Evolutionary conservation across 2,329 filamentous ascomycete genomes (phyloP).

Genomic region (Epichloe gansuensis): DNA sequence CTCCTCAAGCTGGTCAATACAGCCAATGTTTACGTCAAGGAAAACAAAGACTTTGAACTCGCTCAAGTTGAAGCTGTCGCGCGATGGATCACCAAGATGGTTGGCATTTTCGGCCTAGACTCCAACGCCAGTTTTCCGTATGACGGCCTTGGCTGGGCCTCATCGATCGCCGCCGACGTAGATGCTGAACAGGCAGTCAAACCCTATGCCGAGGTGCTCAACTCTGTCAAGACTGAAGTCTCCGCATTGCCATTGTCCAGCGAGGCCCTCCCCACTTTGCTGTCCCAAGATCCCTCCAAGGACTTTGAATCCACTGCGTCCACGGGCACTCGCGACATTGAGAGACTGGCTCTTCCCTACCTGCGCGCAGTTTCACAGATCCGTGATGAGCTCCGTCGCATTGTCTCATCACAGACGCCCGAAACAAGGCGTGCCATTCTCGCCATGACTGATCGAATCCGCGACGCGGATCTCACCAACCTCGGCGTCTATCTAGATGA

Average conservation of each 20-base stretch:
- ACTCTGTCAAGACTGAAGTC: constrained; percentile 34
- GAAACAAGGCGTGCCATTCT: constrained; percentile 61
- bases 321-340: constrained; percentile 36
- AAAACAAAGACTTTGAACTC: constrained; percentile 34
- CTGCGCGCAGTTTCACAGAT: constrained; percentile 41
- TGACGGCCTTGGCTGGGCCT: constrained; percentile 44
- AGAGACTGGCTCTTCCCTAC: constrained; percentile 43
- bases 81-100: constrained; percentile 70
- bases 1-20: constrained; percentile 68
- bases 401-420: constrained; percentile 34
- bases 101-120: constrained; percentile 76
- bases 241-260: constrained; percentile 36
- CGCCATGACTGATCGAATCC: constrained; percentile 63
- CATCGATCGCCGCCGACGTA: constrained; percentile 25
- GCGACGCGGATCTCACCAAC: constrained; percentile 70
- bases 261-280: constrained; percentile 28
- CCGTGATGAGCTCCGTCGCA: constrained; percentile 48
- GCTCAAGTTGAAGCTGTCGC: constrained; percentile 45
- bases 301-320: constrained; percentile 36
- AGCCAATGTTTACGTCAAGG: constrained; percentile 51
- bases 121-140: constrained; percentile 43
- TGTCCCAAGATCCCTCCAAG: constrained; percentile 29
- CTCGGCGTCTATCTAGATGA: constrained; percentile 84
- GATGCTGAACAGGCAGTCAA: constrained; percentile 34
- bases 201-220: constrained; percentile 34